Evolutionary conservation across 129 eudicot species (phyloP).

Genomic region (Flaveria trinervia): DNA sequence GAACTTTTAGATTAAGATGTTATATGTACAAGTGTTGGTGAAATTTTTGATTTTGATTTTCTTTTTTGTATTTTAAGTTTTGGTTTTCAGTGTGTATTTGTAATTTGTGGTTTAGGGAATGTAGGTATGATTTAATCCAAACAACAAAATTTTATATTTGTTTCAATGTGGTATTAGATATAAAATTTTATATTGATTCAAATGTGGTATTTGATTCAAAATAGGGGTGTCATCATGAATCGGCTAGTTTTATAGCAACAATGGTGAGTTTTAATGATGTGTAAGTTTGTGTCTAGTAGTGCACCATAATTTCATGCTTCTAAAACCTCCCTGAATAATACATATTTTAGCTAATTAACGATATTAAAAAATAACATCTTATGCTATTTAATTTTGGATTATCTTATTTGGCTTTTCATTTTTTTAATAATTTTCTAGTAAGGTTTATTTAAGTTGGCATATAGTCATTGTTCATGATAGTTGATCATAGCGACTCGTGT

Average conservation of each 20-base stretch:
- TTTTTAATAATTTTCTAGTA: too few relatives aligned
- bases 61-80: slow-evolving; percentile 9
- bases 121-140: slow-evolving; percentile 20
- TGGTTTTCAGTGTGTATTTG: slow-evolving; percentile 22
- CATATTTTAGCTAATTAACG: too few relatives aligned
- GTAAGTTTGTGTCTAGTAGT: not conserved
- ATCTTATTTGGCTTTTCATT: not conserved
- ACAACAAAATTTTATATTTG: not conserved
- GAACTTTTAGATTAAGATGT: slow-evolving; percentile 18
- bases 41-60: slow-evolving; percentile 32
- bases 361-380: too few relatives aligned
- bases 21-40: slow-evolving; percentile 27
- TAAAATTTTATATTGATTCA: not conserved
- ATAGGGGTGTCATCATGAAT: not conserved
- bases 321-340: too few relatives aligned
- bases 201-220: not conserved
- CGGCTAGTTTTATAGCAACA: not conserved
- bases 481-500: not conserved
- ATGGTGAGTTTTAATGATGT: not conserved
- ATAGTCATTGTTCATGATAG: not conserved
- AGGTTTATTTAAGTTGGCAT: not conserved
- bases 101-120: slow-evolving; percentile 16
- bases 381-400: not conserved
- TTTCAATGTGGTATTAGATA: not conserved
- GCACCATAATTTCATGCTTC: not conserved